Conservation (phyloP, 2,329 filamentous ascomycete species). For the Stemphylium vesicarium region DNA sequence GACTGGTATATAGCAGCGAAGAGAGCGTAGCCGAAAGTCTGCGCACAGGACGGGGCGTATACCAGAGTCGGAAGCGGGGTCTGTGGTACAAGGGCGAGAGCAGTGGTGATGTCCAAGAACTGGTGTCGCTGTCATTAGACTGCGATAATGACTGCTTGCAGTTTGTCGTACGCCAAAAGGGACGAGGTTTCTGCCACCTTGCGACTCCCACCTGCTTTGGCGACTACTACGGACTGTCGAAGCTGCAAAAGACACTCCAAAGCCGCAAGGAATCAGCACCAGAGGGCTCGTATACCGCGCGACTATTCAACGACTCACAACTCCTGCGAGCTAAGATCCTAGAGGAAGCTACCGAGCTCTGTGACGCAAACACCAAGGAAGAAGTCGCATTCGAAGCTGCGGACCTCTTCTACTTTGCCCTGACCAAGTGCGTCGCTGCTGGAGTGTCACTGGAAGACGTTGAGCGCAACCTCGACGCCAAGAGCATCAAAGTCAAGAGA, state of each 20-base stretch:
- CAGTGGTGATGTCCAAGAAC: slow-evolving; percentile 90
- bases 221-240: slow-evolving; percentile 77
- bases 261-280: slow-evolving; percentile 84
- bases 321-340: slow-evolving; percentile 94
- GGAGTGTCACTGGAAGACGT: slow-evolving; percentile 89
- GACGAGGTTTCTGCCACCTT: slow-evolving; percentile 89
- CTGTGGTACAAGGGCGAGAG: slow-evolving; percentile 97
- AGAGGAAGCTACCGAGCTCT: slow-evolving; percentile 96
- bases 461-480: slow-evolving; percentile 89
- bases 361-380: slow-evolving; percentile 79
- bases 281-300: slow-evolving; percentile 88
- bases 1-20: slow-evolving; percentile 91
- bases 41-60: slow-evolving; percentile 81
- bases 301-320: slow-evolving; percentile 90
- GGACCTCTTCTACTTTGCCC: slow-evolving; percentile 92
- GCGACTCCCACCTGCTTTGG: slow-evolving; percentile 94
- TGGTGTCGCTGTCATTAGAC: slow-evolving; percentile 83
- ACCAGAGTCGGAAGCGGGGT: slow-evolving; percentile 93
- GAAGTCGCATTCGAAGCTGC: slow-evolving; percentile 94
- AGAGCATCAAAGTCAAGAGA: slow-evolving; percentile 93
- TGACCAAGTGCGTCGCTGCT: slow-evolving; percentile 85
- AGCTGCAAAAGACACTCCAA: slow-evolving; percentile 84
- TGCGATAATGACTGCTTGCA: slow-evolving; percentile 93
- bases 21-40: slow-evolving; percentile 89
- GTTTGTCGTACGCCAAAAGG: slow-evolving; percentile 88